These are phyloP conservation scores for Madurella fahalii DNA, from an alignment of 2,329 filamentous ascomycete genomes.

Conservation along the genomic window DNA sequence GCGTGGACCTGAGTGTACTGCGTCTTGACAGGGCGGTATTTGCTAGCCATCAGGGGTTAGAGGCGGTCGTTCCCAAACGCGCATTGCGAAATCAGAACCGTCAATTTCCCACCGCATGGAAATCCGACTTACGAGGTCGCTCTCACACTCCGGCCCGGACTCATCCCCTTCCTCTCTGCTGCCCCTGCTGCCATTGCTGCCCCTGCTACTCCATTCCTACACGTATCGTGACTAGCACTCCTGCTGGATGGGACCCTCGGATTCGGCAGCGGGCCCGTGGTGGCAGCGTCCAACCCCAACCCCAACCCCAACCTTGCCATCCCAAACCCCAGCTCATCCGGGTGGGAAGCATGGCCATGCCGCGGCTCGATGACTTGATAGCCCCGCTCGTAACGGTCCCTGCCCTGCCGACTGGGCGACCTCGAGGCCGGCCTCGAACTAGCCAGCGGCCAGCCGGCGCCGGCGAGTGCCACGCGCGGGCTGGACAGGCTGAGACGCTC, in stretches of 20 bases:
- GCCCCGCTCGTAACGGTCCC: conserved; percentile 9
- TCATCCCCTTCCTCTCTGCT: conserved; percentile 1
- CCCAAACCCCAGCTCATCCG: background rate
- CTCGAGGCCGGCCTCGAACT: conserved; percentile 1
- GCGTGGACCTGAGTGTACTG: conserved; percentile 24
- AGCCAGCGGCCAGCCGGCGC: conserved; percentile 5
- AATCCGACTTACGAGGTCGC: conserved; percentile 14
- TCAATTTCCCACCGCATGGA: background rate
- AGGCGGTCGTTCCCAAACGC: background rate
- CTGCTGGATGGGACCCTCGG: conserved; percentile 4
- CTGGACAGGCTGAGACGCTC: conserved; percentile 11
- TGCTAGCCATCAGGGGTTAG: conserved; percentile 5
- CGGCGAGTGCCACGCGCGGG: conserved; percentile 2
- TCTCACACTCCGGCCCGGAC: conserved; percentile 1
- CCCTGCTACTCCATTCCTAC: background rate
- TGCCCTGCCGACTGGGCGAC: background rate
- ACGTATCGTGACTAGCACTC: conserved; percentile 14
- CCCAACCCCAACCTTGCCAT: conserved; percentile 11
- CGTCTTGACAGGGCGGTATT: conserved; percentile 6
- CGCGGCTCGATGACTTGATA: background rate
- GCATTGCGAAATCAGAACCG: background rate
- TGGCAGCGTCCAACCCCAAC: conserved; percentile 1
- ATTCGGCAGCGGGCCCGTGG: background rate
- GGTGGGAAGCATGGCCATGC: background rate
- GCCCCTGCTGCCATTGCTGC: no score